Evolutionary conservation across 2,329 filamentous ascomycete genomes (phyloP).

Genomic region (Aspergillus sp.): DNA sequence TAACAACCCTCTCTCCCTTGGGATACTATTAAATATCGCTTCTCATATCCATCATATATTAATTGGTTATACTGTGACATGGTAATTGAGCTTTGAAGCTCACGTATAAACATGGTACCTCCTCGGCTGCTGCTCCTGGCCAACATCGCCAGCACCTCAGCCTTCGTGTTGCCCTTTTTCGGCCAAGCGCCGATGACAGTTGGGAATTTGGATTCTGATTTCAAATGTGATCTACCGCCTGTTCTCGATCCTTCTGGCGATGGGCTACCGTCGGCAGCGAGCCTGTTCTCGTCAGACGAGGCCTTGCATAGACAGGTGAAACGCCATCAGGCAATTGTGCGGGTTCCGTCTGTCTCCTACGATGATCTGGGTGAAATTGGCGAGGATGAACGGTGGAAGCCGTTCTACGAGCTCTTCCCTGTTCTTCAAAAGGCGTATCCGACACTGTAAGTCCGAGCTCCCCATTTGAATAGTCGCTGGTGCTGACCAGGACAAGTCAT

Average conservation of each 20-base stretch:
- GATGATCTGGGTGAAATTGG: slow-evolving; percentile 2
- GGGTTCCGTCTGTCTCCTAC: background rate
- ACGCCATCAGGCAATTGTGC: background rate
- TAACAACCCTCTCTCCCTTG: background rate
- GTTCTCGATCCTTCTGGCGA: background rate
- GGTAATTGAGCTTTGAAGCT: background rate
- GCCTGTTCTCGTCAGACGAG: background rate
- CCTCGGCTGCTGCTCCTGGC: background rate
- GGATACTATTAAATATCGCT: too few relatives aligned
- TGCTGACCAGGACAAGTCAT: background rate
- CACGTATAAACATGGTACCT: background rate
- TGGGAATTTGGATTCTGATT: background rate
- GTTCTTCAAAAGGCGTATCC: background rate
- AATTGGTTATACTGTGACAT: background rate
- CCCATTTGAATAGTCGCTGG: background rate
- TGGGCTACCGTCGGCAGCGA: background rate
- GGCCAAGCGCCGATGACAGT: background rate
- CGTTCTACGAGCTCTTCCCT: background rate
- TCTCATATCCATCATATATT: background rate
- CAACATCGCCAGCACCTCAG: background rate
- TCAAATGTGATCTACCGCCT: background rate
- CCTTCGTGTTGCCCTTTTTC: background rate
- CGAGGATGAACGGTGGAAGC: background rate
- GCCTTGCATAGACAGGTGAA: background rate
- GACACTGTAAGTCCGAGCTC: background rate